Conservation (phyloP, 1,284 basidiomycete species). For the Cutaneotrichosporon cavernicola region DNA sequence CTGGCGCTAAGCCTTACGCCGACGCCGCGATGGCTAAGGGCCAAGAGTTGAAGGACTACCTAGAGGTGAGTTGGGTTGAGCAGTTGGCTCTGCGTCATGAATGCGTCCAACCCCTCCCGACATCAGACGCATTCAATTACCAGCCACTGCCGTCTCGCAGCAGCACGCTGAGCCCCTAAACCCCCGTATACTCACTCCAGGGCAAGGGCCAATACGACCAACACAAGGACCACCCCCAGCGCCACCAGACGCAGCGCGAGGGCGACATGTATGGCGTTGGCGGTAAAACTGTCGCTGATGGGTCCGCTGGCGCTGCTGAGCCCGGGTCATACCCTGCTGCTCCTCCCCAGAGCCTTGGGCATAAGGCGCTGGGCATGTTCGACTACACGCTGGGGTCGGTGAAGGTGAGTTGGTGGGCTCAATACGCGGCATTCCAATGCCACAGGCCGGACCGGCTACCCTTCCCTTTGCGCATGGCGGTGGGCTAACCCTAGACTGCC, state of each 20-base stretch:
- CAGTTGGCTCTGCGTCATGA: no score
- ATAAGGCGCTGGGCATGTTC: slow-evolving; percentile 38
- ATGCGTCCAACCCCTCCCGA: no score
- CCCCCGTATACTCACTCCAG: neutral
- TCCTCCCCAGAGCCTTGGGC: neutral
- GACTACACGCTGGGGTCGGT: slow-evolving; percentile 35
- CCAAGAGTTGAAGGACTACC: slow-evolving; percentile 41
- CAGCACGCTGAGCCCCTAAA: neutral
- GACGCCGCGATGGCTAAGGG: slow-evolving; percentile 47
- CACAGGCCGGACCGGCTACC: no score
- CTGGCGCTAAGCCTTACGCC: slow-evolving; percentile 39
- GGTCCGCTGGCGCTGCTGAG: neutral
- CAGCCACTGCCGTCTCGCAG: neutral
- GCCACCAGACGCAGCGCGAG: neutral
- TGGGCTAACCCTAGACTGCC: slow-evolving; percentile 31
- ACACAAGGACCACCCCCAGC: neutral
- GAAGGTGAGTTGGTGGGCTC: slow-evolving; percentile 28
- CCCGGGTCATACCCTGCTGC: slow-evolving; percentile 2
- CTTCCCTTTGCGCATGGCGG: no score
- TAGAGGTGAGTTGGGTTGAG: slow-evolving; percentile 36
- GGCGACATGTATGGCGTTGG: neutral
- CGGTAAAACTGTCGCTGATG: neutral
- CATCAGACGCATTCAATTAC: neutral
- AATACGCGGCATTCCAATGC: no score
- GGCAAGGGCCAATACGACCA: slow-evolving; percentile 1